Conservation (phyloP, 2,329 filamentous ascomycete species). For the Arthrobotrys sinensis region DNA sequence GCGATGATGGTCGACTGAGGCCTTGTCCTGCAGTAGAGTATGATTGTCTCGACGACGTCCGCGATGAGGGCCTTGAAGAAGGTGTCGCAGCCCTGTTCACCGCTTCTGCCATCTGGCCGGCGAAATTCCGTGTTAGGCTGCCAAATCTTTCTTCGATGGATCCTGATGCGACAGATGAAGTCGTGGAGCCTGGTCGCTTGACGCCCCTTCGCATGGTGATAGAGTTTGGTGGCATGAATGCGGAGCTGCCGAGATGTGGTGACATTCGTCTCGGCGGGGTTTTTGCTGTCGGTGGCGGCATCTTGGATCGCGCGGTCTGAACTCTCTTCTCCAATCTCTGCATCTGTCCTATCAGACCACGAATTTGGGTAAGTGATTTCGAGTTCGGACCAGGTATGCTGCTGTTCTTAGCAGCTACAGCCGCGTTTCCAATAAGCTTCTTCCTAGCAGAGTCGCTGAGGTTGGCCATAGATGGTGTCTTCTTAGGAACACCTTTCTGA, state of each 20-base stretch:
- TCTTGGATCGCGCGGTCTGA: slow-evolving; percentile 89
- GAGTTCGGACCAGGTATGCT: slow-evolving; percentile 71
- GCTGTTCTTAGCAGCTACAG: slow-evolving; percentile 68
- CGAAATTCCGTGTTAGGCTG: slow-evolving; percentile 59
- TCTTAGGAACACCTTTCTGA: slow-evolving; percentile 65
- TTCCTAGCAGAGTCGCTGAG: slow-evolving; percentile 44
- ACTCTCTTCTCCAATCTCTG: slow-evolving; percentile 94
- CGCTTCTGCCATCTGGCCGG: slow-evolving; percentile 46
- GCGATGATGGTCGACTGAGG: slow-evolving; percentile 49
- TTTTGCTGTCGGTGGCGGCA: slow-evolving; percentile 85
- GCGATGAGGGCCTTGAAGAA: slow-evolving; percentile 51
- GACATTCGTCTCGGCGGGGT: slow-evolving; percentile 77
- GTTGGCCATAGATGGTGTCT: slow-evolving; percentile 49
- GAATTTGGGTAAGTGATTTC: slow-evolving; percentile 90
- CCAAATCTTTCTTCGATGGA: slow-evolving; percentile 49
- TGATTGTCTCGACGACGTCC: slow-evolving; percentile 48
- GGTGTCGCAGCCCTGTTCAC: slow-evolving; percentile 33
- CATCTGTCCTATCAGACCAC: slow-evolving; percentile 95
- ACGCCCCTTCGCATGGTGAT: slow-evolving; percentile 50
- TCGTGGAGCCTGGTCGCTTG: slow-evolving; percentile 62
- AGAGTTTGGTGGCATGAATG: slow-evolving; percentile 58
- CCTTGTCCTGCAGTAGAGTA: slow-evolving; percentile 48
- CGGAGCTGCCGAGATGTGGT: slow-evolving; percentile 55
- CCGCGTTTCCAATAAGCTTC: slow-evolving; percentile 66
- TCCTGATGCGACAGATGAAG: slow-evolving; percentile 63